phyloP scores from a whole-genome alignment of 148 eudicot genomes.

The Amaranthus cruentus region DNA sequence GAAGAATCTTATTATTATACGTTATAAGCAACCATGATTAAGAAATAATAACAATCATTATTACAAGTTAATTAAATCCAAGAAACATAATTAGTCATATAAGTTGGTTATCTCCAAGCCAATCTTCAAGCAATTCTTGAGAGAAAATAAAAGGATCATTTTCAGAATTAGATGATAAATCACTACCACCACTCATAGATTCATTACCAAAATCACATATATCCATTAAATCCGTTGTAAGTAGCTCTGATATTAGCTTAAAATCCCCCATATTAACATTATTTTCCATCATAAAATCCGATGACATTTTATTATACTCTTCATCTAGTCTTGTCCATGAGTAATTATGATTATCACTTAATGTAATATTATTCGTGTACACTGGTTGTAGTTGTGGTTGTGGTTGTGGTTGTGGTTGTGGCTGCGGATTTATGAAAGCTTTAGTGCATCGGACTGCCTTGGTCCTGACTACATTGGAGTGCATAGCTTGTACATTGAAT shows the following conservation, averaged over 20 bases:
- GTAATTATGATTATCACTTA: neutral
- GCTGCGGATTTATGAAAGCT: constrained; percentile 25
- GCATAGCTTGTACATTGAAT: neutral
- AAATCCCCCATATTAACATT: constrained; percentile 22
- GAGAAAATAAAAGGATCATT: constrained; percentile 27
- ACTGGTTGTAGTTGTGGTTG: neutral
- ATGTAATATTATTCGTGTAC: neutral
- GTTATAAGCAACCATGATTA: neutral
- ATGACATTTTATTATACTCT: constrained; percentile 5
- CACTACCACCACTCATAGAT: constrained; percentile 14
- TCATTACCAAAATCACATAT: constrained; percentile 22
- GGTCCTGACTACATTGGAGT: constrained; percentile 25
- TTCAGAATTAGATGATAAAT: constrained; percentile 21
- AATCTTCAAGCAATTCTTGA: constrained; percentile 38
- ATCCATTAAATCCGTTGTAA: constrained; percentile 22
- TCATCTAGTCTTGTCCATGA: constrained; percentile 1
- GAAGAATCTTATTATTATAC: too few species aligned
- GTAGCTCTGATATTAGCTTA: constrained; percentile 19
- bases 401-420: constrained; percentile 1
- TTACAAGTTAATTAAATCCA: neutral
- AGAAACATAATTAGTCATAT: constrained; percentile 11
- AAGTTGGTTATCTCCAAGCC: constrained; percentile 33
- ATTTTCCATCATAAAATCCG: constrained; percentile 6
- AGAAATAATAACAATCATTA: neutral
- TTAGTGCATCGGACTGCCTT: constrained; percentile 39